Evolutionary conservation across 768 basidiomycete genomes (phyloP), one percentile per base, ranked within the genome.

Genomic region (Amanita molliuscula): DNA sequence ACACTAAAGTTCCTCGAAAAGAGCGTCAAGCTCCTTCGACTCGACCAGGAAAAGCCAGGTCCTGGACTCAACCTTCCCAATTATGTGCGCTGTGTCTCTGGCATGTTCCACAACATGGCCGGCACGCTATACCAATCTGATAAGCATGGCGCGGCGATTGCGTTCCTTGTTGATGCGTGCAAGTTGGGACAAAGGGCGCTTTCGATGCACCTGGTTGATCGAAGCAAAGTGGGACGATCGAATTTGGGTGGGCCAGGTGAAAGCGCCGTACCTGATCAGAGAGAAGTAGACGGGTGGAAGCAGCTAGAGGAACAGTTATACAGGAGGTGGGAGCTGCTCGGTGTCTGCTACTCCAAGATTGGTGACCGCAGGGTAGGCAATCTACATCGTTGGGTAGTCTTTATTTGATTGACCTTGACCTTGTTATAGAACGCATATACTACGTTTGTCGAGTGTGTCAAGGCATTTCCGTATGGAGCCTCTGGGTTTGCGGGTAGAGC

Each of bases 291-390:
- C 54, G 53, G 77, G 69, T 86, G 83, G 81, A 67, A 50, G 38
- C 75, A 78, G 54, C 67, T 88, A 1, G 74, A 78, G 51, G 79
- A 81, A 28, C 81, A 84, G 53, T 56, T 92, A 23, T 77, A 75
- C 54, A 73, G 82, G 18, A 68, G 91, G 41, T 94, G 83, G 77
- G 90, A 96, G 65, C 62, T 95, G 26, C 67, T 94, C 21, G 91
- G 77, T 0, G 78, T 84, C 3, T 91, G 88, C 61, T 81, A 79
- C 58, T 73, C 76, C 25, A 92, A 88, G 62, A 80, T 81, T 23
- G 84, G 83, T 0, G 85, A 95, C 55, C 74, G 84, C 18, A 77
- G 76, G 75, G 92, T 88, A 40, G 20, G 38, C 18, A 26, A 71
- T 62, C 3, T 48, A 38, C 46, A 38, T 44, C 33, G 8, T 11